Evolutionary conservation across 1,139 yeast genomes (phyloP), one percentile per base, ranked within the genome.

Genomic region (Hemisphaericaspora xylanilytica): DNA sequence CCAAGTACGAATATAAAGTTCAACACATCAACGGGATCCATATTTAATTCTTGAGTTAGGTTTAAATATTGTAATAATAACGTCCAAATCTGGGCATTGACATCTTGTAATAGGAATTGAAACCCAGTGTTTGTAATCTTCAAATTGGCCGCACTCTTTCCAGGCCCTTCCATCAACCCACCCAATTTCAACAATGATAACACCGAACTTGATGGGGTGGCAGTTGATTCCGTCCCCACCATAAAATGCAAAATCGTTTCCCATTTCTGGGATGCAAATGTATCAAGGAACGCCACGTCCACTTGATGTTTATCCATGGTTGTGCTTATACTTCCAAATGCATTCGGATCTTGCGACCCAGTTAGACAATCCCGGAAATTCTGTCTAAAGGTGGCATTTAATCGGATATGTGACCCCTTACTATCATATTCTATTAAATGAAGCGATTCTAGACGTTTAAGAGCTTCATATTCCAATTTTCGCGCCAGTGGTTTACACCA

Each of bases 21-120:
- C 33, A 92, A 70, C 30, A 92, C 96, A 55, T 94, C 98, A 20
- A 92, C 98, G 0, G 96, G 94, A 61, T 92, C 96, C 96, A 90
- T 87, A 53, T 85, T 80, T 36, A 87, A 70, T 33, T 81, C 81
- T 51, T 87, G 94, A 0, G 97, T 79, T 72, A 88, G 75, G 56
- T 85, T 85, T 45, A 94, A 67, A 57, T 94, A 94, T 58, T 92
- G 97, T 36, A 92, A 66, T 31, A 92, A 63, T 29, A 92, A 67
- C 0, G 96, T 84, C 99, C 99, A 92, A 12, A 92, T 84, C 61
- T 92, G 99, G 1, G 96, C 87, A 58, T 88, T 89, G 21, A 85
- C 85, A 53, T 90, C 97, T 59, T 92, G 98, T 35, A 92, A 66
- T 44, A 92, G 65, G 55, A 92, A 92, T 64, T 92, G 98, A 59